phyloP scores from a whole-genome alignment of 441 rosid species.

The Pelargonium citronellum region DNA sequence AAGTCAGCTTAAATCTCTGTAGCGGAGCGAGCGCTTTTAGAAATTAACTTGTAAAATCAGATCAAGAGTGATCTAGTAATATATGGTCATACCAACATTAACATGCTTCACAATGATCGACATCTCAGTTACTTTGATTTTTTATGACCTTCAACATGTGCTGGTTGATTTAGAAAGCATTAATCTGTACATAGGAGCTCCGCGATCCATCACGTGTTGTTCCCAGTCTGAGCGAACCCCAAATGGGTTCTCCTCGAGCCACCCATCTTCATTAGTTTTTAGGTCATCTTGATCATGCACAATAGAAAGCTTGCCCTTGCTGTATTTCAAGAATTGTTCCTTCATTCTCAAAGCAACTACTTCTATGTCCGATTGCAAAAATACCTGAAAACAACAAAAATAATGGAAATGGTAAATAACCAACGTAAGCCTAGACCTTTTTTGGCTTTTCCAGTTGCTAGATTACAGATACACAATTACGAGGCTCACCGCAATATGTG shows the following conservation, averaged over 20 bases:
- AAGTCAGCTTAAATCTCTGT: no score
- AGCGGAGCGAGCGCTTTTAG: no score
- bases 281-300: slow-evolving; percentile 17
- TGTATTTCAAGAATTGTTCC: slow-evolving; percentile 42
- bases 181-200: slow-evolving; percentile 56
- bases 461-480: background rate
- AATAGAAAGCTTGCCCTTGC: slow-evolving; percentile 42
- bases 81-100: no score
- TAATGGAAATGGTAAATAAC: slow-evolving; percentile 3
- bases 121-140: no score
- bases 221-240: slow-evolving; percentile 76
- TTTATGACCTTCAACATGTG: background rate
- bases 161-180: slow-evolving; percentile 41
- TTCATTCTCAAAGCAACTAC: slow-evolving; percentile 57
- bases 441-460: background rate
- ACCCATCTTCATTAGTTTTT: slow-evolving; percentile 21
- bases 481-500: background rate
- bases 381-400: slow-evolving; percentile 34
- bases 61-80: no score
- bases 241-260: slow-evolving; percentile 69
- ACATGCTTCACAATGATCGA: no score
- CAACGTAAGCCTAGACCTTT: background rate
- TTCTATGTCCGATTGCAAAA: slow-evolving; percentile 64
- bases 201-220: slow-evolving; percentile 50
- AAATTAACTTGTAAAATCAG: no score